Conservation (phyloP, 2,329 filamentous ascomycete genomes). For the Phialemonium atrogriseum region DNA sequence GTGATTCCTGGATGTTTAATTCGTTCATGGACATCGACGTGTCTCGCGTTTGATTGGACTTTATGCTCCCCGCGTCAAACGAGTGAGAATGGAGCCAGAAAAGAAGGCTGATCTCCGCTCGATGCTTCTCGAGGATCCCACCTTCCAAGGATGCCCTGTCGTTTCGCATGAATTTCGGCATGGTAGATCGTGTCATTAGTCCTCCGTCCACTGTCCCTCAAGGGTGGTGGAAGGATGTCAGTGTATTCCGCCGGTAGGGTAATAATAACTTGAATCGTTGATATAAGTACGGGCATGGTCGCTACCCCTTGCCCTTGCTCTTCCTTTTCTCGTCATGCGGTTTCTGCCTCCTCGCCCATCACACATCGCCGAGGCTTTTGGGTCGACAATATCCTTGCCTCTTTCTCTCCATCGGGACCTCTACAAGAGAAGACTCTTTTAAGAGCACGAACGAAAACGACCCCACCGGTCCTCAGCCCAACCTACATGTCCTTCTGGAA, state of each 20-base stretch:
- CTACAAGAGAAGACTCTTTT: no score
- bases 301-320: neutral
- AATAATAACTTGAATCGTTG: no score
- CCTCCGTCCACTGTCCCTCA: no score
- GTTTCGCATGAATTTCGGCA: conserved; percentile 5
- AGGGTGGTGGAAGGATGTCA: no score
- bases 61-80: conserved; percentile 3
- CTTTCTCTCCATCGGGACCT: neutral
- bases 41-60: conserved; percentile 10
- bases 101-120: no score
- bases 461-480: neutral
- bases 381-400: neutral
- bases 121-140: no score
- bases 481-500: conserved; percentile 4
- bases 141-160: conserved; percentile 1
- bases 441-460: no score
- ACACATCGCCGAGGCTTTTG: neutral
- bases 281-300: neutral
- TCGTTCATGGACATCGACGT: no score
- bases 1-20: no score
- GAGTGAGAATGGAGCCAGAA: neutral
- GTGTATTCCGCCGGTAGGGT: no score
- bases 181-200: neutral
- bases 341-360: neutral
- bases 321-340: neutral